Conservation (phyloP, 805 yeast species). For the Candida schatavii region DNA sequence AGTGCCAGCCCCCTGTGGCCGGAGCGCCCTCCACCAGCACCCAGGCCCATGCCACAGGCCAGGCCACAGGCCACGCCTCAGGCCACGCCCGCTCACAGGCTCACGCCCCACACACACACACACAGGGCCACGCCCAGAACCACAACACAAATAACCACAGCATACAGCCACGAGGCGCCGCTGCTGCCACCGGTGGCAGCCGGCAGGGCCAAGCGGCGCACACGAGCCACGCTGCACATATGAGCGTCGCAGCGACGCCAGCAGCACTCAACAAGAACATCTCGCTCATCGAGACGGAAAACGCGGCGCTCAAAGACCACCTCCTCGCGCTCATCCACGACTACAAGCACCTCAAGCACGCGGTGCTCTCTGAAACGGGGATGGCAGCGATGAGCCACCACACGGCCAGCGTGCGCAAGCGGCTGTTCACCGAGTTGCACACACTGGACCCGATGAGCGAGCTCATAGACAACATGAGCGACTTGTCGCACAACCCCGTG, state of each 20-base stretch:
- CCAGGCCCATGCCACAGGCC: neutral
- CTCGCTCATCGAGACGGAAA: slow-evolving; percentile 27
- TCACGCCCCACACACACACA: neutral
- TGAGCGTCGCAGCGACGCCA: neutral
- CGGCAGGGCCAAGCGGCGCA: neutral
- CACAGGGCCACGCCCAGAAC: neutral
- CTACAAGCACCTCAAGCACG: slow-evolving; percentile 33
- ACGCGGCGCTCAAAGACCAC: slow-evolving; percentile 31
- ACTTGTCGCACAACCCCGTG: slow-evolving; percentile 21
- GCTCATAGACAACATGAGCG: slow-evolving; percentile 27
- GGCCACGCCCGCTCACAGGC: neutral
- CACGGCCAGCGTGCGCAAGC: slow-evolving; percentile 10
- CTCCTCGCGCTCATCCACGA: slow-evolving; percentile 38
- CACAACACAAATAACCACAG: too few relatives aligned
- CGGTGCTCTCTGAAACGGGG: slow-evolving; percentile 20
- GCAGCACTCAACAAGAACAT: slow-evolving; percentile 8
- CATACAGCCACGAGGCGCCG: too few relatives aligned
- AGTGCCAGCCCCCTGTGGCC: neutral
- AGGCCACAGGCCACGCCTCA: neutral
- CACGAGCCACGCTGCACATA: neutral
- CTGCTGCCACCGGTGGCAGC: too few relatives aligned
- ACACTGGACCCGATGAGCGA: slow-evolving; percentile 21
- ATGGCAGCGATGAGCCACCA: neutral
- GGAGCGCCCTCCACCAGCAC: neutral
- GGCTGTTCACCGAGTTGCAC: slow-evolving; percentile 20